Evolutionary conservation across 768 basidiomycete genomes (phyloP), one percentile per base, ranked within the genome.

Genomic region (Amanita rimosa): DNA sequence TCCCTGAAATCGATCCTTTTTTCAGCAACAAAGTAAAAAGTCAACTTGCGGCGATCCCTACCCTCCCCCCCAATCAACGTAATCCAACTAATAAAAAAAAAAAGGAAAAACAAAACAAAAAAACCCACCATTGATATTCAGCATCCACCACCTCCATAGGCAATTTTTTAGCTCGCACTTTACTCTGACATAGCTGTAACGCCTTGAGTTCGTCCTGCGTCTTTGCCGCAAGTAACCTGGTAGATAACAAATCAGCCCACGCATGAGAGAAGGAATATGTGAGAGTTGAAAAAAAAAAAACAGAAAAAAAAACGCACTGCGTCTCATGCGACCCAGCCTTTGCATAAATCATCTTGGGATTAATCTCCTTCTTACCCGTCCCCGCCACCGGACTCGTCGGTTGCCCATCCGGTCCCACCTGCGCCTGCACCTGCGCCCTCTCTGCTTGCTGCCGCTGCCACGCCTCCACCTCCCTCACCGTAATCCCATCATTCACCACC

Each of bases 101-200:
- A 9, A 13, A 27, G 8, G 27, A 1, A 27, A 49, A 39, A 1
- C 11, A 33, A 33, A 21, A 3, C 22, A 21, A 33, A 21, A 3
- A 2, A 21, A 68, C 85, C 24, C 49, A 93, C 93, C 93, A 98
- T 62, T 99, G 95, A 69, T 94, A 99, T 67, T 98, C 95, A 27
- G 94, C 95, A 64, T 97, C 95, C 43, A 96, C 83, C 51, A 99
- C 93, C 65, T 97, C 91, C 95, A 99, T 99, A 14, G 93, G 93
- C 60, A 97, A 68, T 62, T 92, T 92, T 69, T 94, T 88, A 63
- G 92, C 90, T 46, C 83, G 73, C 11, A 96, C 94, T 64, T 97
- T 97, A 52, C 73, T 87, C 64, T 91, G 81, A 57, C 94, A 96
- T 48, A 97, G 69, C 58, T 88, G 83, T 38, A 99, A 69, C 17